Conservation (phyloP, 2,329 filamentous ascomycete genomes). For the Phaeoacremonium minimum region DNA sequence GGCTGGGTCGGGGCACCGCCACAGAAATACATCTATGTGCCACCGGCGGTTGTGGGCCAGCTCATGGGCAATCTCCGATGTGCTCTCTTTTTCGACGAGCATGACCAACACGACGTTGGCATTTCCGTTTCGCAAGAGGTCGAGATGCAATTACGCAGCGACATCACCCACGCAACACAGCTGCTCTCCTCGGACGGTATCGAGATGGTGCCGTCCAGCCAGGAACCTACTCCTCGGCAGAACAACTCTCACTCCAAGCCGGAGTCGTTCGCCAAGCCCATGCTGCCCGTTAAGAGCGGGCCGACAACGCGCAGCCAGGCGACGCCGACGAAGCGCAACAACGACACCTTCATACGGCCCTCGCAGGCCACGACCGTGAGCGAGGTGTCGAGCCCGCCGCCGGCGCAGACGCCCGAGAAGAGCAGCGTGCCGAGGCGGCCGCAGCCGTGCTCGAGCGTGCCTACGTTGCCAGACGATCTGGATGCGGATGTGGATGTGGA, state of each 20-base stretch:
- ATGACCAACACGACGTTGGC: slow-evolving; percentile 12
- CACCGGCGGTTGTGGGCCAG: slow-evolving; percentile 52
- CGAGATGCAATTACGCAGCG: slow-evolving; percentile 44
- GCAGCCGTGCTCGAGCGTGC: slow-evolving; percentile 14
- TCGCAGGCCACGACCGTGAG: slow-evolving; percentile 41
- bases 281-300: not conserved
- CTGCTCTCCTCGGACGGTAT: slow-evolving; percentile 8
- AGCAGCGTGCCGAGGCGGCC: slow-evolving; percentile 16
- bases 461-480: slow-evolving; percentile 8
- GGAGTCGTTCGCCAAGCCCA: not conserved
- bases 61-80: slow-evolving; percentile 54
- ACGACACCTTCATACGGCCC: slow-evolving; percentile 19
- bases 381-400: slow-evolving; percentile 23
- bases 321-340: not conserved
- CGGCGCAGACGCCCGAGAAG: slow-evolving; percentile 19
- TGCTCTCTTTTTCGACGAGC: slow-evolving; percentile 38
- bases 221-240: not conserved
- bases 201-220: slow-evolving; percentile 1
- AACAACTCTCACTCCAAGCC: not conserved
- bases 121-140: slow-evolving; percentile 46
- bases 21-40: slow-evolving; percentile 48
- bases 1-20: slow-evolving; percentile 49
- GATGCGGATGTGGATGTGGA: slow-evolving; percentile 10
- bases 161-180: slow-evolving; percentile 26
- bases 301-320: not conserved